Percentiles rank a stretch among this genome's conserved stretches.
Conservation (phyloP, 345 rosid species). For the Turnera subulata region DNA sequence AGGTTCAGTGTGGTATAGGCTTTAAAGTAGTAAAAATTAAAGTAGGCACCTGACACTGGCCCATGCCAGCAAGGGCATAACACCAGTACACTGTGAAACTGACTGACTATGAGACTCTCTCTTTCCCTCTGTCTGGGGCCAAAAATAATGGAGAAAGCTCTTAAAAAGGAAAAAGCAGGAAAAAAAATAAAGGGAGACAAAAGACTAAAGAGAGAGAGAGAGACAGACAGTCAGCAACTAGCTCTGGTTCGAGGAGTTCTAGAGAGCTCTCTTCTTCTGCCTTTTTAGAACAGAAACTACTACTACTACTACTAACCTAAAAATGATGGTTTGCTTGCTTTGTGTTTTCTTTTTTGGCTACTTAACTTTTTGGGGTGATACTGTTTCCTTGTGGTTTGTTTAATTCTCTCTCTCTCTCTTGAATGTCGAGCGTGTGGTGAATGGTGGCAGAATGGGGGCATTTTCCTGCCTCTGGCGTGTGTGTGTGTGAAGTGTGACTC, state of each 20-base stretch:
- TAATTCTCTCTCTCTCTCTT: too few species aligned
- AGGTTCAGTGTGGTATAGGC: not conserved
- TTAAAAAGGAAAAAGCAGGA: not conserved
- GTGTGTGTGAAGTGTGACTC: not conserved
- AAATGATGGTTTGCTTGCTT: not conserved
- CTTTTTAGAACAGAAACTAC: not conserved
- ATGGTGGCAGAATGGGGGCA: not conserved
- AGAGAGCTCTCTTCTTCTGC: not conserved
- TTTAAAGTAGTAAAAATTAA: slow-evolving; percentile 6
- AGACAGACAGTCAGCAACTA: too few species aligned
- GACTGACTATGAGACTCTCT: not conserved
- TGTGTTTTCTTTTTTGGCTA: not conserved
- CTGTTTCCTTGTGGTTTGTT: too few species aligned
- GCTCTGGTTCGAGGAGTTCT: not conserved
- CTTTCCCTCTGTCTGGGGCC: not conserved
- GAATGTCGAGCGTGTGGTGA: not conserved
- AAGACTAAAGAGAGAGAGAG: too few species aligned
- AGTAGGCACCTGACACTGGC: slow-evolving; percentile 20
- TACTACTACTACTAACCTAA: not conserved
- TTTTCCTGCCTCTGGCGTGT: not conserved
- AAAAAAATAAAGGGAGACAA: not conserved
- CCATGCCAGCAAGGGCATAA: slow-evolving; percentile 10
- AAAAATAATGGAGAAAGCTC: not conserved
- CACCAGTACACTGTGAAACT: not conserved
- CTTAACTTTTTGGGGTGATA: not conserved